These are phyloP conservation scores for Alternaria brassicicola DNA, from an alignment of 2,329 filamentous ascomycete species.

Conservation along the genomic window DNA sequence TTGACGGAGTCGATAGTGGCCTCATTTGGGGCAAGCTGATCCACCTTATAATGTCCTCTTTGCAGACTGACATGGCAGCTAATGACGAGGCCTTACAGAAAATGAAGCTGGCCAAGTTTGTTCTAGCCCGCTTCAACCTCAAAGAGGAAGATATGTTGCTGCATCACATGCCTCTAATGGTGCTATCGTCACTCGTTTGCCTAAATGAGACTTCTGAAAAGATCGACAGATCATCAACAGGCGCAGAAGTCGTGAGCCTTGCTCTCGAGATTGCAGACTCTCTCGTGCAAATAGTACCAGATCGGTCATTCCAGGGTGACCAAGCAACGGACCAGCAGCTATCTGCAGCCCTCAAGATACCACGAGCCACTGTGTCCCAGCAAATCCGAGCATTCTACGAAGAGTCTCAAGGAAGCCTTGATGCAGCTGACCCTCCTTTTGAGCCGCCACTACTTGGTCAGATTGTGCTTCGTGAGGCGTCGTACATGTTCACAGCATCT, in stretches of 20 bases:
- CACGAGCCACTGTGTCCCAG: slow-evolving; percentile 19
- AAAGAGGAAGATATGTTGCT: slow-evolving; percentile 95
- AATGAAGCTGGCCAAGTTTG: slow-evolving; percentile 78
- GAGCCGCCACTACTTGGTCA: slow-evolving; percentile 34
- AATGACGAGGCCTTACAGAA: slow-evolving; percentile 61
- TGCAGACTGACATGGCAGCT: slow-evolving; percentile 57
- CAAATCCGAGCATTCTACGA: slow-evolving; percentile 43
- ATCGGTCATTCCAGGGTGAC: slow-evolving; percentile 35
- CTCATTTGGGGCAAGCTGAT: slow-evolving; percentile 88
- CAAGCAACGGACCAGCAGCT: slow-evolving; percentile 13
- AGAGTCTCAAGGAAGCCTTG: slow-evolving; percentile 45
- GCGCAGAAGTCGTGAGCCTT: slow-evolving; percentile 28
- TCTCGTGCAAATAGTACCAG: slow-evolving; percentile 47
- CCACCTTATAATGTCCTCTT: slow-evolving; percentile 62
- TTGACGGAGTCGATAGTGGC: slow-evolving; percentile 93
- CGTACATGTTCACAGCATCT: slow-evolving; percentile 32
- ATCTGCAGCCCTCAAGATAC: slow-evolving; percentile 4
- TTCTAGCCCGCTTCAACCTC: slow-evolving; percentile 87
- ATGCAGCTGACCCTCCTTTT: slow-evolving; percentile 40
- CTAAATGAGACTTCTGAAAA: slow-evolving; percentile 47
- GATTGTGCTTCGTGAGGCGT: slow-evolving; percentile 39
- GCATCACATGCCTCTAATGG: slow-evolving; percentile 78
- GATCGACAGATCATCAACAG: slow-evolving; percentile 3
- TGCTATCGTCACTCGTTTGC: slow-evolving; percentile 65
- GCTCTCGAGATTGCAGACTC: slow-evolving; percentile 48